Percentiles rank a stretch among this genome's conserved stretches.
These are phyloP conservation scores for Candida pseudofarinosa DNA, from an alignment of 805 yeast genomes.

Conservation along the genomic window DNA sequence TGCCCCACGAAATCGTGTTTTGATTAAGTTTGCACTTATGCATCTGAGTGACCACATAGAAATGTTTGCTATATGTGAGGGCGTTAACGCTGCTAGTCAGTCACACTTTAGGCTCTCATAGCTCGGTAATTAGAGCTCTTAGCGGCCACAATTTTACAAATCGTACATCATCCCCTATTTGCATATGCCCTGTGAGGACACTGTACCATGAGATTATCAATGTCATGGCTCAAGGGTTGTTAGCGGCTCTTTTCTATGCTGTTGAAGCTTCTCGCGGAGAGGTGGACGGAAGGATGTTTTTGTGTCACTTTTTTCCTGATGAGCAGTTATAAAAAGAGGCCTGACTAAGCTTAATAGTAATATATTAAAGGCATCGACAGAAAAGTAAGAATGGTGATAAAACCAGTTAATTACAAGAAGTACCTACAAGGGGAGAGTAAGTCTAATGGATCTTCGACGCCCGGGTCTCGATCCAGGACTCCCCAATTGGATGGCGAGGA, in stretches of 20 bases:
- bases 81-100: not conserved
- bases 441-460: conserved; percentile 29
- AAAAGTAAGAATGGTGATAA: conserved; percentile 1
- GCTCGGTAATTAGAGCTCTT: too few species aligned
- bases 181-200: too few species aligned
- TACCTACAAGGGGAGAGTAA: conserved; percentile 11
- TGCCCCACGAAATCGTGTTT: conserved; percentile 65
- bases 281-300: not conserved
- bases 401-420: conserved; percentile 1
- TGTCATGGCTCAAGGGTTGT: too few species aligned
- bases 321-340: not conserved
- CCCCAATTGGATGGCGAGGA: conserved; percentile 33
- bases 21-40: conserved; percentile 15
- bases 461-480: conserved; percentile 31
- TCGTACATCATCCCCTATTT: too few species aligned
- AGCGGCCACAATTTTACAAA: too few species aligned
- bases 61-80: not conserved
- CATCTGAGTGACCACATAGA: not conserved
- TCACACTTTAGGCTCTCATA: not conserved
- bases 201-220: too few species aligned
- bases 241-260: too few species aligned
- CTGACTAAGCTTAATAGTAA: not conserved
- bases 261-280: too few species aligned
- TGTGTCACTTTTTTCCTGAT: not conserved
- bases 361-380: not conserved